Percentiles rank a stretch among this genome's conserved stretches.
These are phyloP conservation scores for Gentiana dahurica DNA, from an alignment of 257 asterid genomes.

Conservation along the genomic window DNA sequence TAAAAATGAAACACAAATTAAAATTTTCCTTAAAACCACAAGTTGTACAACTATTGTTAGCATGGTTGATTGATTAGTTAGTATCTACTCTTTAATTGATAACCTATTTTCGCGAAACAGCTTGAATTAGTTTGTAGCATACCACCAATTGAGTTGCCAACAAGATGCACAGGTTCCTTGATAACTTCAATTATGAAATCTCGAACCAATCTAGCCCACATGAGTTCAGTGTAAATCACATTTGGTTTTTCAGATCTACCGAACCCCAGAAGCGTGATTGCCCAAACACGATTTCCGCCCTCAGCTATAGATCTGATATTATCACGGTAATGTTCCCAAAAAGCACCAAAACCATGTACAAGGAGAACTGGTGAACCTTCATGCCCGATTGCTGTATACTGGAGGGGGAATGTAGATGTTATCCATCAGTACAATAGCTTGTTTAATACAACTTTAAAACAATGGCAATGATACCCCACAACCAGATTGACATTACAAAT, in stretches of 20 bases:
- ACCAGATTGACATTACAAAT: no score
- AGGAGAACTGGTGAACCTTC: conserved; percentile 82
- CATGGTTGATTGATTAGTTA: background rate
- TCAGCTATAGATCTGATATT: conserved; percentile 59
- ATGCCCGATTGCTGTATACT: conserved; percentile 70
- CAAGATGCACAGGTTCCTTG: conserved; percentile 76
- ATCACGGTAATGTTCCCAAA: conserved; percentile 81
- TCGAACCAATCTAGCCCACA: conserved; percentile 76
- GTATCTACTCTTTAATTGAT: conserved; percentile 4
- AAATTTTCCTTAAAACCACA: background rate
- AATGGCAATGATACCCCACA: no score
- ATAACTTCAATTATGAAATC: conserved; percentile 81
- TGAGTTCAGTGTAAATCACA: conserved; percentile 61
- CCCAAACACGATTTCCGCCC: conserved; percentile 79
- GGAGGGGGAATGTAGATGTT: conserved; percentile 11
- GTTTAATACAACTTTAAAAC: no score
- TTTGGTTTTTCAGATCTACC: conserved; percentile 95
- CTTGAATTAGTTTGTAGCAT: conserved; percentile 16
- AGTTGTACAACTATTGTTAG: background rate
- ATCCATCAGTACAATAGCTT: no score
- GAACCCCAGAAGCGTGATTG: conserved; percentile 78
- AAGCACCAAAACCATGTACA: conserved; percentile 97
- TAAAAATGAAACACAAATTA: background rate
- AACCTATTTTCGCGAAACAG: background rate
- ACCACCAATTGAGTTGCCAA: conserved; percentile 98